Evolutionary conservation across 345 rosid species (phyloP), one percentile per base, ranked within the genome.

Genomic region (Sapria himalayana): DNA sequence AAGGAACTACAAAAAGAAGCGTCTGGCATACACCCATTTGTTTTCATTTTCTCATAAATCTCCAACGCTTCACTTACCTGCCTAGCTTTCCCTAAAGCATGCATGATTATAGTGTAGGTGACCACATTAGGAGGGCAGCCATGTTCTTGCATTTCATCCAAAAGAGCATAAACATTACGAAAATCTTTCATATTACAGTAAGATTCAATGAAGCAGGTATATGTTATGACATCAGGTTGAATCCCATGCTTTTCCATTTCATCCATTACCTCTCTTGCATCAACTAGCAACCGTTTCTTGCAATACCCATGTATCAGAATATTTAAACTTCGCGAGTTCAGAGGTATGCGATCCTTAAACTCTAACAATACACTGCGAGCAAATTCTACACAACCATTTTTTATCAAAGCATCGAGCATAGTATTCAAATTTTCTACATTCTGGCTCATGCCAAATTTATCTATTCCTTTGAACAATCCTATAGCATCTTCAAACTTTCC

Each of bases 291-390:
- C 43, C 85, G 54, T 50, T 70, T 73, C 55, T 71, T 81, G 63
- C 92, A 85, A 50, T 64, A 71, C 17, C 96, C 96, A 24, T 78
- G 77, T 39, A 81, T 63, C 71, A 81, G 55, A 60, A 78, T 49
- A 50, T 81, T 73, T 51, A 65, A 81, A 39, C 57, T 67, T 18
- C 38, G 19, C 9, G 46, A 31, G 56, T 57, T 55, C 15, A 62
- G 48, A 15, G 63, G 54, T 5, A 70, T 38, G 2, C 25, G 31
- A 43, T 59, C 60, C 60, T 71, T 61, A 18, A 63, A 71, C 56
- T 66, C 69, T 33, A 40, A 1, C 48, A 70, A 67, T 34, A 47
- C 72, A 19, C 57, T 53, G 25, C 21, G 52, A 38, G 94, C 96
- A 50, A 57, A 65, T 65, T 81, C 94, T 29, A 73, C 74, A 22